Conservation (phyloP, 1,284 basidiomycete genomes). For the Ustilago xerochloae region DNA sequence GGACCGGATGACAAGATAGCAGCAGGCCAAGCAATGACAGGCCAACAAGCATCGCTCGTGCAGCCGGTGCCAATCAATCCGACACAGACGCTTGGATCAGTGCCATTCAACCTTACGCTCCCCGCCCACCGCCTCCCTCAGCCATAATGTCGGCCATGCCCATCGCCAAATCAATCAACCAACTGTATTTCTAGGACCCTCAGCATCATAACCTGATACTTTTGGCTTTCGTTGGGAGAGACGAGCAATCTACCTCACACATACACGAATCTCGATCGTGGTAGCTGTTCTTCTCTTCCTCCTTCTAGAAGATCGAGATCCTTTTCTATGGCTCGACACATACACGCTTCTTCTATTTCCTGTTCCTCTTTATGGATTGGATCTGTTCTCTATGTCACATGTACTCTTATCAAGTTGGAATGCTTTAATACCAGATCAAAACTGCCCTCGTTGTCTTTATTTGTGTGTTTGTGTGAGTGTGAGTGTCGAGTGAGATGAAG, state of each 20-base stretch:
- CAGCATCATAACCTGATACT: neutral
- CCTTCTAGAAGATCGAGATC: neutral
- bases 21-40: neutral
- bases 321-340: neutral
- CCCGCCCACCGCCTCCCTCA: neutral
- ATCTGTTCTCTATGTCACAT: neutral
- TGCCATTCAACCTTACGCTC: conserved; percentile 25
- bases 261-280: neutral
- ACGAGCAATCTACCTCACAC: neutral
- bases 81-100: conserved; percentile 12
- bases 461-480: neutral
- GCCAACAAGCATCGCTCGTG: conserved; percentile 5
- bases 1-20: neutral
- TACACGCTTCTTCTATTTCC: neutral
- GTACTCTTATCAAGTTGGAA: neutral
- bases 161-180: neutral
- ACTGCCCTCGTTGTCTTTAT: neutral
- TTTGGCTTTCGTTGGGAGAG: neutral
- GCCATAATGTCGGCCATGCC: neutral
- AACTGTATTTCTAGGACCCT: conserved; percentile 42
- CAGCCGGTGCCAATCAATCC: conserved; percentile 30
- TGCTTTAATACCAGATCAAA: conserved; percentile 5
- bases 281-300: neutral
- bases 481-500: neutral
- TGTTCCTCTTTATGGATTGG: neutral